A percentile compares a stretch with the other conserved stretches of the same genome.
These are phyloP conservation scores for Podospora australis DNA, from an alignment of 495 filamentous ascomycete species.

Conservation along the genomic window DNA sequence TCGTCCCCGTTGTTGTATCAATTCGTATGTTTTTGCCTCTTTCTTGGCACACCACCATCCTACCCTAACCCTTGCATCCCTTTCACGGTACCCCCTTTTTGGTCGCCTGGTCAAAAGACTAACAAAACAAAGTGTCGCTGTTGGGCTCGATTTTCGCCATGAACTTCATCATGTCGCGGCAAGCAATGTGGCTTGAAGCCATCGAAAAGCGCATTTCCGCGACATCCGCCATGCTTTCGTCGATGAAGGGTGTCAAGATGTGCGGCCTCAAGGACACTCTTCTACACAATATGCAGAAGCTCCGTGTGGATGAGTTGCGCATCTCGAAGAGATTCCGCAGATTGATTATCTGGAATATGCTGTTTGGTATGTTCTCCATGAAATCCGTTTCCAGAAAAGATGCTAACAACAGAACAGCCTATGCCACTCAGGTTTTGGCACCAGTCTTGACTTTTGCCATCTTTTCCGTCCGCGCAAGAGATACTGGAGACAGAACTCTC, in stretches of 20 bases:
- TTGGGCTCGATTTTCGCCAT: slow-evolving; percentile 27
- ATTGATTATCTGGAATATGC: slow-evolving; percentile 34
- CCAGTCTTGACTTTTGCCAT: slow-evolving; percentile 37
- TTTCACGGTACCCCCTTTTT: no score
- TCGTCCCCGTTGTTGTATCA: slow-evolving; percentile 47
- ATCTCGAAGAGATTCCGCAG: slow-evolving; percentile 53
- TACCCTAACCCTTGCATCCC: background rate
- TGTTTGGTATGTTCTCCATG: slow-evolving; percentile 22
- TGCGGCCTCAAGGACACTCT: slow-evolving; percentile 45
- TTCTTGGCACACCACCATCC: background rate
- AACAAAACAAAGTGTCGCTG: slow-evolving; percentile 14
- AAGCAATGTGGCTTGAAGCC: slow-evolving; percentile 46
- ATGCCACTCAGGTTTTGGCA: slow-evolving; percentile 46
- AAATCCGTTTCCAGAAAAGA: no score
- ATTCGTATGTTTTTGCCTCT: slow-evolving; percentile 28
- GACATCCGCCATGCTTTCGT: slow-evolving; percentile 48
- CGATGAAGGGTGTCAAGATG: slow-evolving; percentile 60
- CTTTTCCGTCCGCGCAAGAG: slow-evolving; percentile 20
- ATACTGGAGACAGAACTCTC: slow-evolving; percentile 32
- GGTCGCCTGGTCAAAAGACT: background rate
- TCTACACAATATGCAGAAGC: slow-evolving; percentile 40
- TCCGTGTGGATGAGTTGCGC: slow-evolving; percentile 50
- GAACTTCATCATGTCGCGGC: slow-evolving; percentile 42
- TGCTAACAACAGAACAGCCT: slow-evolving; percentile 35
- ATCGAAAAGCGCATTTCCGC: slow-evolving; percentile 47